Evolutionary conservation across 2,329 filamentous ascomycete species (phyloP).

Genomic region (Aspergillus luchuensis): DNA sequence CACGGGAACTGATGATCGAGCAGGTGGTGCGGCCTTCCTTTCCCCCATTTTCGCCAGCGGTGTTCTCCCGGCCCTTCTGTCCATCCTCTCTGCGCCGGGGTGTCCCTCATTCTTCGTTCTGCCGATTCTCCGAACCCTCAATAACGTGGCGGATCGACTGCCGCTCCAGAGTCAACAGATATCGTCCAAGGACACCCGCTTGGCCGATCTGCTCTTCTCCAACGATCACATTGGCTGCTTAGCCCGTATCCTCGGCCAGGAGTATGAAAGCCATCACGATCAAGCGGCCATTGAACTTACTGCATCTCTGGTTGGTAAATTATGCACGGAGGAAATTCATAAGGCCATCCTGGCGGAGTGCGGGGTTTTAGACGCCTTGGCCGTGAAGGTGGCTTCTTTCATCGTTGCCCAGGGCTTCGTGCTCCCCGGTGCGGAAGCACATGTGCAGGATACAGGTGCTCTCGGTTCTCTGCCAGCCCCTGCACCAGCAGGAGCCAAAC

Average conservation of each 20-base stretch:
- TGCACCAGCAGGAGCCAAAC: slow-evolving; percentile 59
- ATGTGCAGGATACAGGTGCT: slow-evolving; percentile 58
- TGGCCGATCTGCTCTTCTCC: slow-evolving; percentile 68
- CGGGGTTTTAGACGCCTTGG: slow-evolving; percentile 77
- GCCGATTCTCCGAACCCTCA: slow-evolving; percentile 73
- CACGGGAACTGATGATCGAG: slow-evolving; percentile 23
- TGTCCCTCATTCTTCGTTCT: slow-evolving; percentile 68
- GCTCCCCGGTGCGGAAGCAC: slow-evolving; percentile 63
- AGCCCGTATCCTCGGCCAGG: slow-evolving; percentile 64
- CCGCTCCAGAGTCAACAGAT: slow-evolving; percentile 56
- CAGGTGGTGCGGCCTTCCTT: slow-evolving; percentile 80
- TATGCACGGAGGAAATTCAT: slow-evolving; percentile 70
- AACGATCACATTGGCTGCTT: slow-evolving; percentile 64
- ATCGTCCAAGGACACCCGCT: slow-evolving; percentile 51
- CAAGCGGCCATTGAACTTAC: slow-evolving; percentile 54
- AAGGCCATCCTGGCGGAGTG: slow-evolving; percentile 70
- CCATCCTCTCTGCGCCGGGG: slow-evolving; percentile 66
- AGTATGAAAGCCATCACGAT: slow-evolving; percentile 53
- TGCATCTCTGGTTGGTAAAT: slow-evolving; percentile 55
- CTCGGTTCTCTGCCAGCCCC: slow-evolving; percentile 62
- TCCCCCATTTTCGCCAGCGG: slow-evolving; percentile 69
- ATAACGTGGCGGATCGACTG: slow-evolving; percentile 69
- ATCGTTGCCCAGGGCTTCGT: slow-evolving; percentile 69
- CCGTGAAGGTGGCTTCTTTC: slow-evolving; percentile 70
- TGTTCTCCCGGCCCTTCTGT: slow-evolving; percentile 69